Conservation (phyloP, 305 asterid genomes). For the Striga hermonthica region DNA sequence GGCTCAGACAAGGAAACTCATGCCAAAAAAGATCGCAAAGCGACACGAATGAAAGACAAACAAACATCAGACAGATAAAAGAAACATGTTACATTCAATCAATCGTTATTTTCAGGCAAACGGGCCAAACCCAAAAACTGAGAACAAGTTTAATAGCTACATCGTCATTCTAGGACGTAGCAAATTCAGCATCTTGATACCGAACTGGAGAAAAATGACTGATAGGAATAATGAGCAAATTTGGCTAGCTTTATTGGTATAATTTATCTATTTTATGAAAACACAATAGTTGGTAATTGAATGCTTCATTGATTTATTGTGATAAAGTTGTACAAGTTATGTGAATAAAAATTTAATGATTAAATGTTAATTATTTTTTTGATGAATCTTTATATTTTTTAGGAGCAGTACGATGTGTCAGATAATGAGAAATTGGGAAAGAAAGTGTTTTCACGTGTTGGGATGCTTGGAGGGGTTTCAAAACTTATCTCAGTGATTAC, state of each 20-base stretch:
- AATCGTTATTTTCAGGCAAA: not conserved
- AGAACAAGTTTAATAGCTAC: not conserved
- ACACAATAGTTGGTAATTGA: not conserved
- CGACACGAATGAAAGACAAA: no score
- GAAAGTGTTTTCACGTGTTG: not conserved
- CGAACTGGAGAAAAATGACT: not conserved
- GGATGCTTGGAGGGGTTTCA: conserved; percentile 1
- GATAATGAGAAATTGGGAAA: not conserved
- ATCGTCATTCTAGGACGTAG: not conserved
- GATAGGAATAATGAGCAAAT: not conserved
- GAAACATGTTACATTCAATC: no score
- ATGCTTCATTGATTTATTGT: no score
- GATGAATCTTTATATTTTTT: no score
- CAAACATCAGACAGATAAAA: not conserved
- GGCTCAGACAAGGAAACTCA: no score
- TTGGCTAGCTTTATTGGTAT: not conserved
- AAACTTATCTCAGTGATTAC: not conserved
- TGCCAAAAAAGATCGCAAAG: not conserved
- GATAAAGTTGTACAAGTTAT: no score
- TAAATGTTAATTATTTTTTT: no score
- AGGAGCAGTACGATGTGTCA: not conserved
- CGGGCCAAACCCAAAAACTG: not conserved
- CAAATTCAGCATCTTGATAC: not conserved
- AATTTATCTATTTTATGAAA: not conserved
- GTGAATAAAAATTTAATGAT: no score